Percentiles rank a stretch among this genome's conserved stretches.
phyloP scores from a whole-genome alignment of 1,284 basidiomycete species.

The Cryptococcus depauperatus region DNA sequence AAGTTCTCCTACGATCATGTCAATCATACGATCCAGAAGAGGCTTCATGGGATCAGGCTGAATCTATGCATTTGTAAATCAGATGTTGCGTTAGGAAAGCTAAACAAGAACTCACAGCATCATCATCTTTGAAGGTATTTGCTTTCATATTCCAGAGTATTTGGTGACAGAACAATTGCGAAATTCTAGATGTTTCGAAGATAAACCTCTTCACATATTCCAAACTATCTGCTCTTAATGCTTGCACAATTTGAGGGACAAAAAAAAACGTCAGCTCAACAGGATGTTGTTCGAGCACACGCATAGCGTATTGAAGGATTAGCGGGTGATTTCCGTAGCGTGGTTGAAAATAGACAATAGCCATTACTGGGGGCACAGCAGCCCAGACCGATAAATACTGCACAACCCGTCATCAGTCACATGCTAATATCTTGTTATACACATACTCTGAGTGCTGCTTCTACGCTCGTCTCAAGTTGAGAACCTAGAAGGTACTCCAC shows the following conservation, averaged over 20 bases:
- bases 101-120: slow-evolving; percentile 53
- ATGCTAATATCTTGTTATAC: background rate
- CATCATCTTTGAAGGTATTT: slow-evolving; percentile 90
- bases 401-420: slow-evolving; percentile 14
- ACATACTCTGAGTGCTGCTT: slow-evolving; percentile 64
- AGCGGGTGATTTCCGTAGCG: slow-evolving; percentile 75
- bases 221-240: slow-evolving; percentile 75
- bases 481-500: slow-evolving; percentile 73
- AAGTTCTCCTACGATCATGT: slow-evolving; percentile 71
- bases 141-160: slow-evolving; percentile 99
- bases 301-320: slow-evolving; percentile 91
- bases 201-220: slow-evolving; percentile 95
- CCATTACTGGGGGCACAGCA: slow-evolving; percentile 77
- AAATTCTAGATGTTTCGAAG: slow-evolving; percentile 94
- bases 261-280: slow-evolving; percentile 98
- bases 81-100: background rate
- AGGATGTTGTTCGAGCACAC: slow-evolving; percentile 88
- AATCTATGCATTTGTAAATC: slow-evolving; percentile 6
- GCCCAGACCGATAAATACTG: slow-evolving; percentile 83
- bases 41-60: slow-evolving; percentile 82
- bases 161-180: slow-evolving; percentile 97
- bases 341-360: slow-evolving; percentile 77
- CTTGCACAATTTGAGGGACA: slow-evolving; percentile 96
- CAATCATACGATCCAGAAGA: slow-evolving; percentile 76
- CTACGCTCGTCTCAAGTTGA: slow-evolving; percentile 52